phyloP scores from a whole-genome alignment of 2,329 filamentous ascomycete species.

The Aspergillus texensis region DNA sequence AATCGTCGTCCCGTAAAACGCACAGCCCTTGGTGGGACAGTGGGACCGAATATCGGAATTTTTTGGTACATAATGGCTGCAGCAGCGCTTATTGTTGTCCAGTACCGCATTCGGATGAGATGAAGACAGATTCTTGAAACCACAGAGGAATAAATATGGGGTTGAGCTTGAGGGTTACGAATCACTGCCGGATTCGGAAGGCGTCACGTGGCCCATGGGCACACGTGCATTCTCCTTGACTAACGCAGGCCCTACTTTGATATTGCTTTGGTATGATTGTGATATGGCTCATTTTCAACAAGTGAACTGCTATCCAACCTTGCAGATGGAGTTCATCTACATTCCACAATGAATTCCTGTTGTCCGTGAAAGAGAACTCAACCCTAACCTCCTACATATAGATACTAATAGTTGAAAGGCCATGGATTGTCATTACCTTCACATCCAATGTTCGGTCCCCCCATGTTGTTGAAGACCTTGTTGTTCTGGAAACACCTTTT shows the following conservation, averaged over 20 bases:
- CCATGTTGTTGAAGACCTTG: constrained; percentile 1
- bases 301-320: neutral
- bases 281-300: neutral
- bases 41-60: neutral
- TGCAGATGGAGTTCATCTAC: neutral
- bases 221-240: neutral
- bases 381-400: neutral
- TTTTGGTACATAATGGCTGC: neutral
- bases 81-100: no score
- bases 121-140: neutral
- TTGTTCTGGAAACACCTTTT: constrained; percentile 8
- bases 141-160: neutral
- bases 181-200: neutral
- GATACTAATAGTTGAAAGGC: neutral
- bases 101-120: neutral
- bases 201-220: neutral
- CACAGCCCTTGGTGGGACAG: no score
- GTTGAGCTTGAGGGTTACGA: neutral
- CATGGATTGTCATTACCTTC: neutral
- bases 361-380: neutral
- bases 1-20: neutral
- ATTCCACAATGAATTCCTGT: neutral
- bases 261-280: neutral
- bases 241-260: neutral
- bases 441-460: constrained; percentile 2